Base-by-base conservation (phyloP, 2,329 filamentous ascomycete genomes). In the Byssochlamys sp. region DNA sequence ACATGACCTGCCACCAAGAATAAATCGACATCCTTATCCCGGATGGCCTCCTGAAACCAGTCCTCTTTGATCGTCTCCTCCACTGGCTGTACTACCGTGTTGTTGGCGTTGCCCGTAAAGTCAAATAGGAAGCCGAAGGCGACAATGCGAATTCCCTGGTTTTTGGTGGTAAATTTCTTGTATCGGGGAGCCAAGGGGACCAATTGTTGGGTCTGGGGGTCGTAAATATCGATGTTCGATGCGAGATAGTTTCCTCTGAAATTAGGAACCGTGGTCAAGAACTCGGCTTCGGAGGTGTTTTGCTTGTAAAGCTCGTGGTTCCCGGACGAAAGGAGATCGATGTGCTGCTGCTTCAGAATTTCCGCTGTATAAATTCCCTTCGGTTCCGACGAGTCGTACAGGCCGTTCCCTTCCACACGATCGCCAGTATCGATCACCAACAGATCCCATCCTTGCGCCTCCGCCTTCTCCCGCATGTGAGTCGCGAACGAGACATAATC, bases 401-500 rank as follows among this genome's bases (percentile, higher is more conserved):
- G 82, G 1, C 92, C 94, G 69, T 96, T 97, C 35, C 92, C 91
- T 73, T 97, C 94, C 65, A 96, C 84, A 5, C 92, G 84, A 69
- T 97, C 94, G 59, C 94, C 94, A 0, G 91, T 96, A 71, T 99
- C 94, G 61, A 99, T 79, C n/a, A 99, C 78, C n/a, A 99, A 77
- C 14, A 99, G 78, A 70, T 99, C 94, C 28, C 83, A 84, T 51
- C 90, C 91, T 55, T 86, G 80, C 1, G 84, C 82, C 67, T 96
- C 89, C 57, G 91, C 90, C 68, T 84, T 86, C 63, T 84, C 81
- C 57, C 84, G 87, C 80, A 99, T 84, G 69, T 92, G 90, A 35
- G 87, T 80, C 33, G 91, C 84, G 69, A 99, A 96, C 5, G 92
- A 96, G 66, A 97, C 82, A 73, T 97, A 99, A 75, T 99, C 94